Base-by-base conservation (phyloP, 768 basidiomycete genomes). In the Cystofilobasidium capitatum region DNA sequence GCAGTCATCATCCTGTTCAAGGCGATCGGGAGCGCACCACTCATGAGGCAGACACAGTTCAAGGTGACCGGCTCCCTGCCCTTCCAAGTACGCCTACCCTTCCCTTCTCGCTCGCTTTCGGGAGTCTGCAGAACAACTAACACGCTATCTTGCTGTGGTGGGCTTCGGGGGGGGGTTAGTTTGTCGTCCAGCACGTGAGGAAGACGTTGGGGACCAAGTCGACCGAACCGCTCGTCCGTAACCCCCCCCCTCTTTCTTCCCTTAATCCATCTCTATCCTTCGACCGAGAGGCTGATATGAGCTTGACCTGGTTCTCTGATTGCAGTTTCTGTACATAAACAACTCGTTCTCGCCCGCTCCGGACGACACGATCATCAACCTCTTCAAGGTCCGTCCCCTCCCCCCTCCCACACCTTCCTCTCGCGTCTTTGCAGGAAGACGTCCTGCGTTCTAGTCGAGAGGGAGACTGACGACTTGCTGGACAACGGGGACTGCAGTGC, bases 21-120 rank as follows among this genome's bases (percentile, higher is more conserved):
- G 76, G 92, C 94, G 2, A 89, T 96, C 13, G 94, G 94, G 55
- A 93, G 94, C 73, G 94, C 93, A 0, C 94, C 94, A 0, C 92
- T 99, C 73, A 96, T 99, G 93, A 93, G 88, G 79, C 90, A 94
- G 79, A 97, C 94, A 79, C 89, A 93, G 73, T 97, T 91, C 84
- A 94, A 93, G 81, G 93, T 97, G 74, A 91, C 92, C 0, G 88
- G 92, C 16, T 86, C 88, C 45, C 92, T 96, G 76, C 83, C 88
- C 63, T 99, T 97, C 73, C 91, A 96, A 76, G 89, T 69, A 39
- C 40, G 68, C 6, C 14, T 14, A 6, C n/a, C 26, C n/a, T 63
- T 3, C 1, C 36, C 36, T 47, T 63, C 17, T 16, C 29, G 17
- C 20, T 61, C n/a, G 7, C 10, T 37, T 6, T 39, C 35, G 40